phyloP scores from a whole-genome alignment of 805 yeast genomes.

The Kluyveromyces aestuarii region DNA sequence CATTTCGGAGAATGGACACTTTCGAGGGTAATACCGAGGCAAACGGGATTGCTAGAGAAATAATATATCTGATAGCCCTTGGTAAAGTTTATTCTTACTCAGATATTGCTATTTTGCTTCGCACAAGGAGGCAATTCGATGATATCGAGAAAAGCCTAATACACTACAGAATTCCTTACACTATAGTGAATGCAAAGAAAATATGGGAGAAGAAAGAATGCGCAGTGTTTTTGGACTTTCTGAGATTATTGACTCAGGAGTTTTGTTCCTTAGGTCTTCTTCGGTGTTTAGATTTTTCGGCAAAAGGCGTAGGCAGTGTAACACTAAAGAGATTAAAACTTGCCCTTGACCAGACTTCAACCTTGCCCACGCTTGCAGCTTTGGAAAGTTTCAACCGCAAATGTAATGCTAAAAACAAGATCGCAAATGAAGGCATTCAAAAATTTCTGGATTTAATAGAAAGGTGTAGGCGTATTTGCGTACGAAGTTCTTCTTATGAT shows the following conservation, averaged over 20 bases:
- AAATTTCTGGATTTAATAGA: background rate
- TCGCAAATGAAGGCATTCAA: background rate
- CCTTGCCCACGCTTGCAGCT: background rate
- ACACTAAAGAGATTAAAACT: slow-evolving; percentile 29
- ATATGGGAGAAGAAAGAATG: slow-evolving; percentile 77
- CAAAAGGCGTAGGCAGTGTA: slow-evolving; percentile 59
- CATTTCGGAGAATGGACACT: slow-evolving; percentile 16
- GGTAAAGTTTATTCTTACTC: slow-evolving; percentile 38
- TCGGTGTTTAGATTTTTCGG: slow-evolving; percentile 50
- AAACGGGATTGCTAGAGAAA: slow-evolving; percentile 45
- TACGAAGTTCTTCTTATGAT: background rate
- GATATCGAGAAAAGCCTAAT: slow-evolving; percentile 56
- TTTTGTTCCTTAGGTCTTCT: slow-evolving; percentile 52
- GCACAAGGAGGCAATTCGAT: slow-evolving; percentile 55
- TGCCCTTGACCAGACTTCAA: background rate
- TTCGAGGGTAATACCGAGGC: slow-evolving; percentile 45
- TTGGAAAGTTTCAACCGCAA: background rate
- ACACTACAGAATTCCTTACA: slow-evolving; percentile 49
- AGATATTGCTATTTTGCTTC: slow-evolving; percentile 64
- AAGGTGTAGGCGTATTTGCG: background rate
- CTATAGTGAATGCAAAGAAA: slow-evolving; percentile 60
- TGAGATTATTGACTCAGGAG: slow-evolving; percentile 52
- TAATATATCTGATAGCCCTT: slow-evolving; percentile 37
- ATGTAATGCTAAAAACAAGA: background rate
- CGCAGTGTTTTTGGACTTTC: slow-evolving; percentile 47